Conservation (phyloP, 2,329 filamentous ascomycete species). For the Teratosphaeria epicoccoides region DNA sequence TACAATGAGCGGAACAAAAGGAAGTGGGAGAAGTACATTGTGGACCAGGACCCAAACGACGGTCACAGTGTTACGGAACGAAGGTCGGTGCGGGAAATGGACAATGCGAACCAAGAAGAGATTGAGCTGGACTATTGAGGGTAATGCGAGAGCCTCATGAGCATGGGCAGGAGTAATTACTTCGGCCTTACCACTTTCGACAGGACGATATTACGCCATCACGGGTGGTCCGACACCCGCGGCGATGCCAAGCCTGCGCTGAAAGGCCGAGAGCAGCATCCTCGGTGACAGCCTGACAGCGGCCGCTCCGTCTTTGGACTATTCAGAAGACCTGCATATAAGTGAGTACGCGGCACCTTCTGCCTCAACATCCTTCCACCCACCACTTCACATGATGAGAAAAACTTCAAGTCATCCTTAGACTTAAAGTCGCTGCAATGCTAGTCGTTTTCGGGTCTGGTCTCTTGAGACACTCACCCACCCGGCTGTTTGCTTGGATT, state of each 20-base stretch:
- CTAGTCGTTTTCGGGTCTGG: slow-evolving; percentile 16
- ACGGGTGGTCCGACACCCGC: no score
- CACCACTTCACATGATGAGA: slow-evolving; percentile 24
- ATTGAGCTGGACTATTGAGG: slow-evolving; percentile 41
- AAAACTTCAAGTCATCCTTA: slow-evolving; percentile 29
- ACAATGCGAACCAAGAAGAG: slow-evolving; percentile 29
- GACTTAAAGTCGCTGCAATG: slow-evolving; percentile 21
- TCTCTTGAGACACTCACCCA: slow-evolving; percentile 17
- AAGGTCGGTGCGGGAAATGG: slow-evolving; percentile 35
- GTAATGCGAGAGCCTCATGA: no score
- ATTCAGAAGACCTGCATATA: background rate
- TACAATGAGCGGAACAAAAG: slow-evolving; percentile 25
- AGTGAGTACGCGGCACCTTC: background rate
- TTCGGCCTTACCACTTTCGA: no score
- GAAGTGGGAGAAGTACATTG: slow-evolving; percentile 27
- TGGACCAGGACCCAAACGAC: slow-evolving; percentile 27
- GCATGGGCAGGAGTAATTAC: no score
- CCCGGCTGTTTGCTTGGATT: slow-evolving; percentile 9
- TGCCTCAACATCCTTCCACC: background rate
- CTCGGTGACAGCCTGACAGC: no score
- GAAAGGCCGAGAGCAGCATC: background rate
- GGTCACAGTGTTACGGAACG: slow-evolving; percentile 33
- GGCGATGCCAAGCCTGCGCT: no score
- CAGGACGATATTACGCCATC: no score
- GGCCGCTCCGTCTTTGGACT: no score